These are phyloP conservation scores for Rubia balearica DNA, from an alignment of 305 asterid genomes.

Conservation along the genomic window DNA sequence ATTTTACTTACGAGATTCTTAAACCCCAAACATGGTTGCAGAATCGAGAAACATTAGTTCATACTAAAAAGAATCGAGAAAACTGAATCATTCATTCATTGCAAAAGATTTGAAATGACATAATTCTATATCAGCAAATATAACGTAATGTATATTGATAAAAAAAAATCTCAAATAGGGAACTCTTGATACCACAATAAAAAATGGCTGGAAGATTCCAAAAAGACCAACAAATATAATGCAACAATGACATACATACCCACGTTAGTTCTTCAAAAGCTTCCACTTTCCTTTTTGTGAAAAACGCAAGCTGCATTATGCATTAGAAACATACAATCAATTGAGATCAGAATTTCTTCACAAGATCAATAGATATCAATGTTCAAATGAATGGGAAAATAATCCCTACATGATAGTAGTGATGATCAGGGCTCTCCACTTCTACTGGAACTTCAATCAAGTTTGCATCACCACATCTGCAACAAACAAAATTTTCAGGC, in stretches of 20 bases:
- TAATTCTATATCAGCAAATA: neutral
- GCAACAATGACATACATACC: too few species aligned
- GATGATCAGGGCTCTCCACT: too few species aligned
- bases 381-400: too few species aligned
- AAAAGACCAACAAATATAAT: too few species aligned
- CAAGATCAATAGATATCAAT: too few species aligned
- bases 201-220: too few species aligned
- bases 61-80: neutral
- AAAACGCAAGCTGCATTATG: constrained; percentile 63
- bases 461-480: too few species aligned
- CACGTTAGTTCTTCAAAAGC: constrained; percentile 92
- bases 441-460: too few species aligned
- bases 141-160: neutral
- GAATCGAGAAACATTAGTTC: neutral
- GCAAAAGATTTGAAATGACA: neutral
- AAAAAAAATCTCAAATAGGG: neutral
- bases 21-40: neutral
- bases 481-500: neutral
- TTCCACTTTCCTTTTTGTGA: constrained; percentile 64
- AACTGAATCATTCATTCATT: too few species aligned
- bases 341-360: too few species aligned
- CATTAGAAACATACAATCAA: neutral
- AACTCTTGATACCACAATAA: neutral
- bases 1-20: neutral
- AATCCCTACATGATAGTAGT: too few species aligned